These are phyloP conservation scores for Talaromyces sp. DNA, from an alignment of 2,329 filamentous ascomycete genomes.

Conservation along the genomic window DNA sequence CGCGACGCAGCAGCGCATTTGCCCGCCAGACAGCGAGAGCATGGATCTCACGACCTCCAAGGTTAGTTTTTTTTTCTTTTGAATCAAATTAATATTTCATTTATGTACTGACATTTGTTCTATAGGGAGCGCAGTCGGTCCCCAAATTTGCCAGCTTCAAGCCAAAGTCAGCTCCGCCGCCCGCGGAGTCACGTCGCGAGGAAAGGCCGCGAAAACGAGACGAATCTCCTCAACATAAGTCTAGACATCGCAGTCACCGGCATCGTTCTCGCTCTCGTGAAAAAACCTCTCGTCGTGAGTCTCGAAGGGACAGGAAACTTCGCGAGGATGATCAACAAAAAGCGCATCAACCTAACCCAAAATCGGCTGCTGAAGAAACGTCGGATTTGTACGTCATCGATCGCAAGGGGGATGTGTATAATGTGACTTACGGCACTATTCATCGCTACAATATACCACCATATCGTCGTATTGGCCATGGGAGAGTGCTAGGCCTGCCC, in stretches of 20 bases:
- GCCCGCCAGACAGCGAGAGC: constrained; percentile 15
- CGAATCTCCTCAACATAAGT: constrained; percentile 18
- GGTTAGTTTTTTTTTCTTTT: constrained; percentile 18
- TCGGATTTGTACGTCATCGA: constrained; percentile 57
- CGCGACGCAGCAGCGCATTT: background rate
- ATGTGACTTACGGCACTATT: constrained; percentile 66
- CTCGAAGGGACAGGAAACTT: constrained; percentile 11
- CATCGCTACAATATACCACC: constrained; percentile 66
- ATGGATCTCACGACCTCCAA: constrained; percentile 32
- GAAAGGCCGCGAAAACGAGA: constrained; percentile 14
- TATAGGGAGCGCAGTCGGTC: constrained; percentile 39
- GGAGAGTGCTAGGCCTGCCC: constrained; percentile 63
- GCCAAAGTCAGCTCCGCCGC: constrained; percentile 36
- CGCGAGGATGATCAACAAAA: background rate
- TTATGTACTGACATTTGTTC: background rate
- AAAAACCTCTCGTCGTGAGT: constrained; percentile 12
- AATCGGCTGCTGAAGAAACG: constrained; percentile 12
- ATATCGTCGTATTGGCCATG: constrained; percentile 65
- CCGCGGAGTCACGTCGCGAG: constrained; percentile 9
- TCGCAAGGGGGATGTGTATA: constrained; percentile 68
- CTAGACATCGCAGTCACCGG: constrained; percentile 18
- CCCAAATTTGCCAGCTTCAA: constrained; percentile 75
- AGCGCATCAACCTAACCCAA: constrained; percentile 9
- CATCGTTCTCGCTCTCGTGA: constrained; percentile 21
- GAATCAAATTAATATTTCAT: background rate